Percentiles rank a stretch among this genome's conserved stretches.
These are phyloP conservation scores for Mortierella sp. DNA, from an alignment of 371 early-diverging fungal genomes.

Conservation along the genomic window DNA sequence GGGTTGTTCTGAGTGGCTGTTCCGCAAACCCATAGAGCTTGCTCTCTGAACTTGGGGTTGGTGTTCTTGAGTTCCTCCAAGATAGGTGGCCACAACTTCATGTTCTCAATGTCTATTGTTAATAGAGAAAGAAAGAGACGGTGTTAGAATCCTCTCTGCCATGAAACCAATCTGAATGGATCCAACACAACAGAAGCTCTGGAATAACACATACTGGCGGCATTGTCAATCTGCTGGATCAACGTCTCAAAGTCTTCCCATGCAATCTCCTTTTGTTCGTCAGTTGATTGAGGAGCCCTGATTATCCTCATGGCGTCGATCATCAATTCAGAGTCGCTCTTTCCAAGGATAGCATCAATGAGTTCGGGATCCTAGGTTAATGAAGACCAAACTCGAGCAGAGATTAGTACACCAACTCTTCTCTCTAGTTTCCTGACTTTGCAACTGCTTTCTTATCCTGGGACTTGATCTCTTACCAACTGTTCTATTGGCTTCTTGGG, in stretches of 20 bases:
- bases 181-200: neutral
- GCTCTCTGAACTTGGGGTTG: conserved; percentile 73
- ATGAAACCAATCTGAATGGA: too few species aligned
- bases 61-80: conserved; percentile 64
- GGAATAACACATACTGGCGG: conserved; percentile 68
- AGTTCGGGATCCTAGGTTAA: conserved; percentile 77
- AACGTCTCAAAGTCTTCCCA: conserved; percentile 95
- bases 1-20: conserved; percentile 96
- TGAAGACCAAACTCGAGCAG: neutral
- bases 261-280: conserved; percentile 81
- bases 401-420: neutral
- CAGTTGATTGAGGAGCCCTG: conserved; percentile 61
- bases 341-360: conserved; percentile 92
- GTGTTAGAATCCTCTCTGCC: neutral
- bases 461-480: conserved; percentile 12
- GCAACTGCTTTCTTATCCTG: too few species aligned
- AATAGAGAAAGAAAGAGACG: neutral
- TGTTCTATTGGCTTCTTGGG: conserved; percentile 29
- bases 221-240: conserved; percentile 96
- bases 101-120: conserved; percentile 75
- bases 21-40: conserved; percentile 90
- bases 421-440: too few species aligned
- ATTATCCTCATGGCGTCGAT: conserved; percentile 77
- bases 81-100: conserved; percentile 89
- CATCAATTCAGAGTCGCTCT: conserved; percentile 90